A percentile compares a stretch with the other conserved stretches of the same genome.
phyloP scores from a whole-genome alignment of 306 rosid genomes.

The Echinosophora koreensis region DNA sequence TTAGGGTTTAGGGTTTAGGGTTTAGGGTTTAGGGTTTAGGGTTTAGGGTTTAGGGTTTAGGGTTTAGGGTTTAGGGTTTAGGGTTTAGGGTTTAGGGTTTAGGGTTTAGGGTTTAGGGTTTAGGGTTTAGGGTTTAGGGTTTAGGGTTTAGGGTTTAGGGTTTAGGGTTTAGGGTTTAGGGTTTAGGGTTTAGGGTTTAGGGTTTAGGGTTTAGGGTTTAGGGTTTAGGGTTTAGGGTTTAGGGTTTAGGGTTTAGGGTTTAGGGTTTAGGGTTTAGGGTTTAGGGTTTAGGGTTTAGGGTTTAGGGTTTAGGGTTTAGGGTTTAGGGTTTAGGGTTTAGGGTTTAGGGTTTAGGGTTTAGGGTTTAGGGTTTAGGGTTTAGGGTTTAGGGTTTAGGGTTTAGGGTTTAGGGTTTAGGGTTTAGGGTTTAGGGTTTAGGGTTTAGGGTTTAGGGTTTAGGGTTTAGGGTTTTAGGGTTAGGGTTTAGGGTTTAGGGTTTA shows the following conservation, averaged over 20 bases:
- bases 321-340: constrained; percentile 36
- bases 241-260: constrained; percentile 36
- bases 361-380: constrained; percentile 25
- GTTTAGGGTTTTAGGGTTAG: too few relatives aligned
- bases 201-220: constrained; percentile 45
- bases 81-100: constrained; percentile 47
- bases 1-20: constrained; percentile 31
- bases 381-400: constrained; percentile 14
- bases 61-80: constrained; percentile 40
- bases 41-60: constrained; percentile 46
- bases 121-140: constrained; percentile 37
- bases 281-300: constrained; percentile 11
- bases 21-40: constrained; percentile 34
- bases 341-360: constrained; percentile 40
- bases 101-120: constrained; percentile 44
- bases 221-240: constrained; percentile 34
- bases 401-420: constrained; percentile 12
- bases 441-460: too few relatives aligned
- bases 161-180: constrained; percentile 45
- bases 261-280: constrained; percentile 38
- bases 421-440: not conserved
- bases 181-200: constrained; percentile 45
- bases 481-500: too few relatives aligned
- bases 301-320: constrained; percentile 30
- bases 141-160: constrained; percentile 41